phyloP scores from a whole-genome alignment of 2,329 filamentous ascomycete genomes.

The Stenocarpella maydis region DNA sequence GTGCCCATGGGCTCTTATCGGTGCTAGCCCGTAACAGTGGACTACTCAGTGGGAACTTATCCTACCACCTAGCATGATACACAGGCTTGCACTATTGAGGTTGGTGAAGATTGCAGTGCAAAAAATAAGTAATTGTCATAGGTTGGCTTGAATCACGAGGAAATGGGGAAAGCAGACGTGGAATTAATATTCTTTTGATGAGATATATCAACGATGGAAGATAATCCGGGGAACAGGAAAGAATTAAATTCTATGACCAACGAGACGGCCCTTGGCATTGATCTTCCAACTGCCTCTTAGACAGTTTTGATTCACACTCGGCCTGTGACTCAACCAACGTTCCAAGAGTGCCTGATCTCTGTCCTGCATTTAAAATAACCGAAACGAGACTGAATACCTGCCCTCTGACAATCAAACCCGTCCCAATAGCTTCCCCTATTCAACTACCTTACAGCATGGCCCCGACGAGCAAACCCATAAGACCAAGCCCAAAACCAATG shows the following conservation, averaged over 20 bases:
- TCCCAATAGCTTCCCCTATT: not conserved
- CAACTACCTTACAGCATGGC: slow-evolving; percentile 50
- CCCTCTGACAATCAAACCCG: not conserved
- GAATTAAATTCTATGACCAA: not conserved
- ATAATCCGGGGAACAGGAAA: not conserved
- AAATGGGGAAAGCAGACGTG: not conserved
- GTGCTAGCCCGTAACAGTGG: too few species aligned
- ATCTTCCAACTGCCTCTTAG: not conserved
- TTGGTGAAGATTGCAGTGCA: too few species aligned
- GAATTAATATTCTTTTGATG: not conserved
- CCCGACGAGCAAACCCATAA: slow-evolving; percentile 49
- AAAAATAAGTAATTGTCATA: not conserved
- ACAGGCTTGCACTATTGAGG: too few species aligned
- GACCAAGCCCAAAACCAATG: slow-evolving; percentile 46
- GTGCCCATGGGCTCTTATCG: too few species aligned
- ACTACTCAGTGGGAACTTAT: too few species aligned
- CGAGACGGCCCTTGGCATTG: not conserved
- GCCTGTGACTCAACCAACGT: too few species aligned
- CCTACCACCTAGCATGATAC: too few species aligned
- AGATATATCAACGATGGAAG: not conserved
- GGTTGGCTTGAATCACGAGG: not conserved
- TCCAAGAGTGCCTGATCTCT: too few species aligned
- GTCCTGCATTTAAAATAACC: too few species aligned
- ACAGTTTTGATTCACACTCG: not conserved
- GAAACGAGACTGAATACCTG: too few species aligned